Percentiles rank a stretch among this genome's conserved stretches.
These are phyloP conservation scores for Cladosporium sp. DNA, from an alignment of 2,329 filamentous ascomycete genomes.

Conservation along the genomic window DNA sequence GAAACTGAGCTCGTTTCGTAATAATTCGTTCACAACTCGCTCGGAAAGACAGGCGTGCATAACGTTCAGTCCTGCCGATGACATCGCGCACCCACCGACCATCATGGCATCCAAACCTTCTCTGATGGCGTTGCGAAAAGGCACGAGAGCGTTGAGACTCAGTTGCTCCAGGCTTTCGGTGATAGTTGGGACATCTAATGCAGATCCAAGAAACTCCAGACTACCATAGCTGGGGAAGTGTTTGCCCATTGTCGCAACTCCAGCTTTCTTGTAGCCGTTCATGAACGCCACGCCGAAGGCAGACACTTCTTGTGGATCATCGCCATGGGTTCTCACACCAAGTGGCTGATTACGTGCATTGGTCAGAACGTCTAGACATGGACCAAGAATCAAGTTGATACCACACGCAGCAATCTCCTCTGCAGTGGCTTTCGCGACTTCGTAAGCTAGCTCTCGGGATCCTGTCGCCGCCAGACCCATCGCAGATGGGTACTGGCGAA, in stretches of 20 bases:
- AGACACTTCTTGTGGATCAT: slow-evolving; percentile 92
- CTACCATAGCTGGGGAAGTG: slow-evolving; percentile 97
- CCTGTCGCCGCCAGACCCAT: slow-evolving; percentile 96
- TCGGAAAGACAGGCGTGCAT: slow-evolving; percentile 93
- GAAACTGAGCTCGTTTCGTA: slow-evolving; percentile 85
- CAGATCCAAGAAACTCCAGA: slow-evolving; percentile 85
- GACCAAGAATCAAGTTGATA: slow-evolving; percentile 92
- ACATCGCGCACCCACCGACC: slow-evolving; percentile 89
- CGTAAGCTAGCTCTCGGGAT: slow-evolving; percentile 76
- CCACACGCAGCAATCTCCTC: slow-evolving; percentile 89
- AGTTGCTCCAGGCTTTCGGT: slow-evolving; percentile 91
- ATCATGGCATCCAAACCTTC: slow-evolving; percentile 91
- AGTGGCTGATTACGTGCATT: slow-evolving; percentile 88
- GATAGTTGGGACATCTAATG: slow-evolving; percentile 88
- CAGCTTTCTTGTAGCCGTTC: slow-evolving; percentile 87
- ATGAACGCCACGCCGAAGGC: slow-evolving; percentile 87
- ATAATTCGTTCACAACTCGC: slow-evolving; percentile 83
- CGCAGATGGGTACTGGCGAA: slow-evolving; percentile 92
- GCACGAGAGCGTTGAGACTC: slow-evolving; percentile 83
- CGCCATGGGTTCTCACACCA: slow-evolving; percentile 82
- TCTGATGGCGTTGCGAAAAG: slow-evolving; percentile 83
- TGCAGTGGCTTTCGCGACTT: slow-evolving; percentile 87
- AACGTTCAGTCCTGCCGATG: slow-evolving; percentile 85
- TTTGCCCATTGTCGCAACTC: slow-evolving; percentile 84
- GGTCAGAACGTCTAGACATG: slow-evolving; percentile 87